phyloP scores from a whole-genome alignment of 2,329 filamentous ascomycete species.

The Pezicula radicicola region DNA sequence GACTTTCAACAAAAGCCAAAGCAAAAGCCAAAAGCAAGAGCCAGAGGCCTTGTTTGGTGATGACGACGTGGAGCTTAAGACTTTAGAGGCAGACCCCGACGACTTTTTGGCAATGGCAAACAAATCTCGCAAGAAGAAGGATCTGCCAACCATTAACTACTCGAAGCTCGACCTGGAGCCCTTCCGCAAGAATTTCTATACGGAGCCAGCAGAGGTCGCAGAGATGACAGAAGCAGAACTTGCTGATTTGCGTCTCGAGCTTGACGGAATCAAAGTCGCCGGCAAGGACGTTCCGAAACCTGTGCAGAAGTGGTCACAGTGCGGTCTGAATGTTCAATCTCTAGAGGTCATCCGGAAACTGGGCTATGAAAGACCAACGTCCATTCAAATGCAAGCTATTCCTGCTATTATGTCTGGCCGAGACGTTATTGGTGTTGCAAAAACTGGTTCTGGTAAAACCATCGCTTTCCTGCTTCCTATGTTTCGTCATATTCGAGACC shows the following conservation, averaged over 20 bases:
- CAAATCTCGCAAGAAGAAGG: slow-evolving; percentile 80
- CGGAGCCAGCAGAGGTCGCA: slow-evolving; percentile 79
- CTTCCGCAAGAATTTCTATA: slow-evolving; percentile 93
- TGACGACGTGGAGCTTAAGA: slow-evolving; percentile 66
- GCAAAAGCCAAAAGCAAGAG: slow-evolving; percentile 55
- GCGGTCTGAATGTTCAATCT: slow-evolving; percentile 82
- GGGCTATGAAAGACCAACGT: slow-evolving; percentile 83
- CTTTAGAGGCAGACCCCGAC: slow-evolving; percentile 61
- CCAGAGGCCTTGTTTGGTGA: slow-evolving; percentile 88
- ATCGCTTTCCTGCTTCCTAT: slow-evolving; percentile 93
- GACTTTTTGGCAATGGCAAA: slow-evolving; percentile 60
- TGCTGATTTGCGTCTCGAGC: slow-evolving; percentile 74
- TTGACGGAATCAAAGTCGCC: slow-evolving; percentile 93
- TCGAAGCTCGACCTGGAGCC: slow-evolving; percentile 79
- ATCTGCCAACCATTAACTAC: slow-evolving; percentile 86
- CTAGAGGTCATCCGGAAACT: slow-evolving; percentile 80
- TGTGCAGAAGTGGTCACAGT: slow-evolving; percentile 95
- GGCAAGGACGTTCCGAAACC: slow-evolving; percentile 88
- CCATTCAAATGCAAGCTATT: slow-evolving; percentile 93
- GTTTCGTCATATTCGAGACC: slow-evolving; percentile 97
- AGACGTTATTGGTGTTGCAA: slow-evolving; percentile 94
- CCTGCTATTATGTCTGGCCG: slow-evolving; percentile 94
- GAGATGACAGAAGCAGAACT: slow-evolving; percentile 84
- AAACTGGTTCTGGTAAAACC: slow-evolving; percentile 97
- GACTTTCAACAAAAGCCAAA: slow-evolving; percentile 25